Base-by-base conservation (phyloP, 1,139 yeast species). In the Nadsonia commutata region DNA sequence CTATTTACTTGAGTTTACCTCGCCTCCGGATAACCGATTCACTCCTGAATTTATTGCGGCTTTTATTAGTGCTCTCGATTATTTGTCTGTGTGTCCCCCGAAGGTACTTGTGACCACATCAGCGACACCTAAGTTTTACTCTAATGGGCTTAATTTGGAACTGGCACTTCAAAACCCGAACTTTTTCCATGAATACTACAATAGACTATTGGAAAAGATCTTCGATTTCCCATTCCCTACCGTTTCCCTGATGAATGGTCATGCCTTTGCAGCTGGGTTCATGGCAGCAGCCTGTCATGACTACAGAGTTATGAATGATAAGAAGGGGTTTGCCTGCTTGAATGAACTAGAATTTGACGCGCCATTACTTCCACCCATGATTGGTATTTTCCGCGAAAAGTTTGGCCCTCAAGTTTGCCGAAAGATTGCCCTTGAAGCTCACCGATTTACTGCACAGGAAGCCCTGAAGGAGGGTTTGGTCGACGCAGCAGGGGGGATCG, bases 251-350 rank as follows among this genome's bases (percentile, higher is more conserved):
- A 52, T 63, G 40, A 63, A 62, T 44, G 68, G 68, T 37, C 68
- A 64, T 46, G 65, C 62, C 3, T 64, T 64, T 50, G 68, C 68
- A 1, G 68, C 65, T 2, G 68, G 66, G 2, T 62, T 63, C 45
- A 58, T 63, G 56, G 42, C 62, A 39, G 63, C 65, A 2, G 56
- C 59, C 33, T 57, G 62, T 49, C 64, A 62, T 45, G 68, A 64
- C 49, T 64, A 59, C 51, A 44, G 64, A 9, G 57, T 64, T 38
- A 62, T 62, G 67, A 64, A 64, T 47, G 64, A 64, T 7, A 45
- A 49, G 3, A 55, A 50, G 46, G 68, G 68, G 18, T 64, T 51
- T 46, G 46, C 63, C 44, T 64, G 67, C 49, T 56, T 64, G 59
- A 64, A 64, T 48, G 68, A 64, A 49, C 46, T 64, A 20, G 57